Evolutionary conservation across 345 rosid genomes (phyloP).

Genomic region (Hypericum androsaemum): DNA sequence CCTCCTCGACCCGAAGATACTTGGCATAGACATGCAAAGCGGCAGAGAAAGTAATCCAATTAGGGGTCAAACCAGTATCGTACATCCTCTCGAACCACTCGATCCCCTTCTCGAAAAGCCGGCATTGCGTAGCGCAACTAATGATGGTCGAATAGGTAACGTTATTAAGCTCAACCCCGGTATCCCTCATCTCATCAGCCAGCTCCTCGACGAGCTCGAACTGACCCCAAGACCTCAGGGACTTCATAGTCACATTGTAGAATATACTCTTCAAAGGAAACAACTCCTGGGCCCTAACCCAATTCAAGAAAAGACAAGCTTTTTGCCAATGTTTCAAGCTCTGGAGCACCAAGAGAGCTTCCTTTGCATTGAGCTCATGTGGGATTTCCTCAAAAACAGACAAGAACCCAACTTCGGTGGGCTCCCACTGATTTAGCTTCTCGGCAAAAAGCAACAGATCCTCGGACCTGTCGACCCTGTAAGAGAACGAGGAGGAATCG

Average conservation of each 20-base stretch:
- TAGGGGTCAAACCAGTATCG: slow-evolving; percentile 85
- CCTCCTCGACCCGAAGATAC: slow-evolving; percentile 77
- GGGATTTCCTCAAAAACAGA: slow-evolving; percentile 49
- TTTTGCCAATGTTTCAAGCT: slow-evolving; percentile 65
- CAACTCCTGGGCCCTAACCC: slow-evolving; percentile 53
- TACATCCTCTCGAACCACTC: slow-evolving; percentile 95
- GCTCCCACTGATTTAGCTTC: slow-evolving; percentile 56
- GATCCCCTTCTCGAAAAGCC: slow-evolving; percentile 59
- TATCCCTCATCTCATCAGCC: slow-evolving; percentile 72
- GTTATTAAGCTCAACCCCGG: slow-evolving; percentile 71
- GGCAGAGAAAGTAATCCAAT: slow-evolving; percentile 84
- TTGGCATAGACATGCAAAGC: slow-evolving; percentile 75
- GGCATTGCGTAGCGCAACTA: slow-evolving; percentile 73
- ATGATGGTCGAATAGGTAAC: slow-evolving; percentile 95
- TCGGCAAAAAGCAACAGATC: slow-evolving; percentile 55
- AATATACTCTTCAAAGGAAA: slow-evolving; percentile 80
- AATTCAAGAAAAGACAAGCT: slow-evolving; percentile 53
- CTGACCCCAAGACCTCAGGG: slow-evolving; percentile 77
- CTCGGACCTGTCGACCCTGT: slow-evolving; percentile 43
- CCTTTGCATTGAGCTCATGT: slow-evolving; percentile 43
- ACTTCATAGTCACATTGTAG: slow-evolving; percentile 74
- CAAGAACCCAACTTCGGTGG: slow-evolving; percentile 36
- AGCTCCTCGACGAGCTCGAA: slow-evolving; percentile 71
- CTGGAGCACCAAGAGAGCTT: slow-evolving; percentile 61
- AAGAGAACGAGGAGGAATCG: slow-evolving; percentile 39